Percentiles rank a stretch among this genome's conserved stretches.
phyloP scores from a whole-genome alignment of 2,329 filamentous ascomycete genomes.

The Stagonosporopsis cucurbitacearum region DNA sequence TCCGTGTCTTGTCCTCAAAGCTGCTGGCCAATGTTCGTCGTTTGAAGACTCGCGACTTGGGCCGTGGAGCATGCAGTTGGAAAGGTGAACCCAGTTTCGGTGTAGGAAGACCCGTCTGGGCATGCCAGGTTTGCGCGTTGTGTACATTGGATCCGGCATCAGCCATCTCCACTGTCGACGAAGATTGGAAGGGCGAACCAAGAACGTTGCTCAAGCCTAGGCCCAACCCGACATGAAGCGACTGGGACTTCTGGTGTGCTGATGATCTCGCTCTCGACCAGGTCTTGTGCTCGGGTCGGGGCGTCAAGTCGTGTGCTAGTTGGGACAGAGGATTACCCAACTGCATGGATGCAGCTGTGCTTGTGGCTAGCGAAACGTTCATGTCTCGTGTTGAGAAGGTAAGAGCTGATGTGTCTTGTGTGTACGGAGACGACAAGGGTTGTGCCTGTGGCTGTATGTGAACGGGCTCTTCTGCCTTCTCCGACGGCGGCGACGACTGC shows the following conservation, averaged over 20 bases:
- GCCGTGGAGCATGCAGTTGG: conserved; percentile 59
- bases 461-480: conserved; percentile 24
- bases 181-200: conserved; percentile 53
- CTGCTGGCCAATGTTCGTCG: conserved; percentile 64
- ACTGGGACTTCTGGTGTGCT: conserved; percentile 60
- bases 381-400: conserved; percentile 58
- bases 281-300: conserved; percentile 45
- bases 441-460: conserved; percentile 28
- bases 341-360: conserved; percentile 61
- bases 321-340: conserved; percentile 56
- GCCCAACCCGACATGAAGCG: conserved; percentile 56
- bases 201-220: conserved; percentile 51
- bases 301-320: conserved; percentile 48
- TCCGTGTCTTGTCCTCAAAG: conserved; percentile 55
- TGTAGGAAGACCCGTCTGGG: conserved; percentile 28
- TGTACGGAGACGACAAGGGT: conserved; percentile 51
- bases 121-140: conserved; percentile 46
- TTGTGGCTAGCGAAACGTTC: conserved; percentile 59
- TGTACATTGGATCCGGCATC: conserved; percentile 27
- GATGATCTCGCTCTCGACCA: conserved; percentile 56
- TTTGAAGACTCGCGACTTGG: conserved; percentile 62
- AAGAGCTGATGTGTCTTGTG: conserved; percentile 23
- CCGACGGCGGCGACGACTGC: conserved; percentile 47
- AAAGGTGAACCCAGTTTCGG: conserved; percentile 59
- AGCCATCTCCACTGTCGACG: conserved; percentile 34